phyloP scores from a whole-genome alignment of 441 rosid genomes.

The Corymbia citriodora region DNA sequence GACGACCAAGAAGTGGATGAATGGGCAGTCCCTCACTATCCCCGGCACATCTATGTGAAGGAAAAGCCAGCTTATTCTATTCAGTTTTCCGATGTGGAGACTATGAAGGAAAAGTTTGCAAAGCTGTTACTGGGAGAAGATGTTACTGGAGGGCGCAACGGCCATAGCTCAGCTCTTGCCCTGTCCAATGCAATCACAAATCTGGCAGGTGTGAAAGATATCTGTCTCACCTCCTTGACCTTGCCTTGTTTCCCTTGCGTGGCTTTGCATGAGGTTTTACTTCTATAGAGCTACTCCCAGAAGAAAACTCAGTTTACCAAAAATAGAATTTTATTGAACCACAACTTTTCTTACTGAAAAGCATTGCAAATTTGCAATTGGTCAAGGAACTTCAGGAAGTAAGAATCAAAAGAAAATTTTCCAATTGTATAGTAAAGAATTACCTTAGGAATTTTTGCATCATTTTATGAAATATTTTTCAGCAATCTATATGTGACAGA shows the following conservation, averaged over 20 bases:
- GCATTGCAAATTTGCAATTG: neutral
- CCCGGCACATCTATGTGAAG: slow-evolving; percentile 46
- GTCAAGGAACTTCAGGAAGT: neutral
- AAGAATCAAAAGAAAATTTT: neutral
- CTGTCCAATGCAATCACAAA: slow-evolving; percentile 82
- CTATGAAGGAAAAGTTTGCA: slow-evolving; percentile 82
- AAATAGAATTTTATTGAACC: neutral
- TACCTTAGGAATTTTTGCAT: neutral
- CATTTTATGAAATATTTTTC: neutral
- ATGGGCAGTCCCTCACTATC: slow-evolving; percentile 53
- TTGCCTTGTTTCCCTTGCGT: neutral
- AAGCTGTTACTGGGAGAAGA: slow-evolving; percentile 84
- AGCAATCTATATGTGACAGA: neutral
- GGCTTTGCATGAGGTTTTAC: neutral
- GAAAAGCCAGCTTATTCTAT: slow-evolving; percentile 43
- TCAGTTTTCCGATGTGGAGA: slow-evolving; percentile 57
- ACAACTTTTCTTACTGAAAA: neutral
- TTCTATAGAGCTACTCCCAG: neutral
- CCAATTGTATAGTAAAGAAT: neutral
- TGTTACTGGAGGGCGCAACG: slow-evolving; percentile 73
- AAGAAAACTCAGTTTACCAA: neutral
- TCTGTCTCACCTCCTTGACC: neutral
- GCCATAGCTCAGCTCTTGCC: slow-evolving; percentile 71
- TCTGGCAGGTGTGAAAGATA: slow-evolving; percentile 63
- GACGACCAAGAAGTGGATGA: slow-evolving; percentile 50